Base-by-base conservation (phyloP, 805 yeast species). In the Wickerhamomyces hampshirensis region DNA sequence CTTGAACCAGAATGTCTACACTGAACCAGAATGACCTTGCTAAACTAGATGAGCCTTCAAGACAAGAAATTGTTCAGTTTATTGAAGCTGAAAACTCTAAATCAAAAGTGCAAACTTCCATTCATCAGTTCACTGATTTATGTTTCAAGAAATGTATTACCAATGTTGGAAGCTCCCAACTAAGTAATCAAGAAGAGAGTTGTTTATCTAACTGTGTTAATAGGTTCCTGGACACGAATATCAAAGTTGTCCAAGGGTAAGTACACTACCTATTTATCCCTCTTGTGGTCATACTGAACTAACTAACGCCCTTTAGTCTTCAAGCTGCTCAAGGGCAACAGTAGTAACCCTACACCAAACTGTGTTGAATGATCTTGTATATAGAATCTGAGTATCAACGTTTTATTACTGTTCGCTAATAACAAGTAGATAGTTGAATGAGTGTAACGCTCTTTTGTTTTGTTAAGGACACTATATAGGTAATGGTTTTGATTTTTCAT, bases 111-210 rank as follows among this genome's bases (percentile, higher is more conserved):
- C 96, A 87, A 60, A 72, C 75, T 65, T 77, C 94, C 23, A 84
- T 89, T 42, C 96, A 89, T 59, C 76, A 72, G 53, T 87, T 86
- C 73, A 88, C 96, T 18, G 89, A 87, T 56, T 70, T 81, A 69
- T 89, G 98, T 59, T 89, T 87, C 71, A 84, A 82, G 58, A 84
- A 84, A 63, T 89, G 98, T 61, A 73, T 87, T 35, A 65, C 60
- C 15, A 51, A 50, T 30, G 58, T 75, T 34, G 62, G 66, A 33
- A 61, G 66, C 39, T 72, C 73, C 21, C 68, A 66, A 31, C 66
- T 88, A 46, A 68, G 69, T 44, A 35, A 63, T 3, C 59, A 59
- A 37, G 97, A 89, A 60, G 84, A 81, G 47, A 60, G 67, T 24
- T 89, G 97, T 59, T 64, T 89, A 56, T 63, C 69, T 40, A 83